Evolutionary conservation across 257 asterid genomes (phyloP).

Genomic region (Solanum chilense): DNA sequence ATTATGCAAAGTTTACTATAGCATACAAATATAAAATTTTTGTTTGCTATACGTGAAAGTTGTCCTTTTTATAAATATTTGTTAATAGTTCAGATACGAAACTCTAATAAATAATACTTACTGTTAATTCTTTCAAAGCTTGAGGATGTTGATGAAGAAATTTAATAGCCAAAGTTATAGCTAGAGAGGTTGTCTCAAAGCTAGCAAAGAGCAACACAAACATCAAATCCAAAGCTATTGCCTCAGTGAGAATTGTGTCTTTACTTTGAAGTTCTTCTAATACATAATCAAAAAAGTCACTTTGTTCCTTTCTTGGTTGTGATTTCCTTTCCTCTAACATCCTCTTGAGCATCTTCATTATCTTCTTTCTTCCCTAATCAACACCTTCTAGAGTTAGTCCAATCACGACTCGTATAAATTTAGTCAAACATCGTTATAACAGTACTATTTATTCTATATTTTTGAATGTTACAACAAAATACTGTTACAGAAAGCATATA

Average conservation of each 20-base stretch:
- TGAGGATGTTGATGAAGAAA: slow-evolving; percentile 45
- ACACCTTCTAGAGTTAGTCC: not conserved
- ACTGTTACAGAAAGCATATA: too few relatives aligned
- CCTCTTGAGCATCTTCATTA: slow-evolving; percentile 58
- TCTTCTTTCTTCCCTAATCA: slow-evolving; percentile 65
- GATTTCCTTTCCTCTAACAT: slow-evolving; percentile 66
- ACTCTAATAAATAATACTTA: not conserved
- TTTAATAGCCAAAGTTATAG: slow-evolving; percentile 57
- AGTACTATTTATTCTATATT: rapidly evolving
- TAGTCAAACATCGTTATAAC: too few relatives aligned
- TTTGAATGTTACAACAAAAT: too few relatives aligned
- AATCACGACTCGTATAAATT: too few relatives aligned
- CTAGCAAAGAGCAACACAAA: slow-evolving; percentile 84
- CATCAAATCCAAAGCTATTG: slow-evolving; percentile 83
- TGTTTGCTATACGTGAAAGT: too few relatives aligned
- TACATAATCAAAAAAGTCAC: slow-evolving; percentile 84
- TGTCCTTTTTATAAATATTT: too few relatives aligned
- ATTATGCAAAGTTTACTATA: too few relatives aligned
- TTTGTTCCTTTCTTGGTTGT: slow-evolving; percentile 39
- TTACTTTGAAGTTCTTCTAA: slow-evolving; percentile 52
- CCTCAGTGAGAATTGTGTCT: slow-evolving; percentile 63
- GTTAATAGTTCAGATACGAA: too few relatives aligned
- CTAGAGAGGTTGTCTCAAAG: slow-evolving; percentile 80
- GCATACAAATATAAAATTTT: too few relatives aligned
- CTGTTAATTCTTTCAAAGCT: slow-evolving; percentile 39